phyloP scores from a whole-genome alignment of 2,329 filamentous ascomycete genomes.

The Nannizziopsis arthrosporioides region DNA sequence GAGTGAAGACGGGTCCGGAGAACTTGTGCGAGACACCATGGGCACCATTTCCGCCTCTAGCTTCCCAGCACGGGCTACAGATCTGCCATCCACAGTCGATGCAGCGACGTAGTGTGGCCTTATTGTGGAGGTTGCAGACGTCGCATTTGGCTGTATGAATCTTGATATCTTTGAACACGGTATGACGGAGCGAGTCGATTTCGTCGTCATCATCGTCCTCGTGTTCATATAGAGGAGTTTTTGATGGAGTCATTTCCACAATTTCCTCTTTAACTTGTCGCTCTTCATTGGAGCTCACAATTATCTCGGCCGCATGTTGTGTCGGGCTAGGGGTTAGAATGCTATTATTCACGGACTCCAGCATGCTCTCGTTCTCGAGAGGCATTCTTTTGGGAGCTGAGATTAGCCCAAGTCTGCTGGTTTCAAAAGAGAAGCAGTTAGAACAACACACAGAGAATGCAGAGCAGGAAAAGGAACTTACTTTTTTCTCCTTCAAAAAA shows the following conservation, averaged over 20 bases:
- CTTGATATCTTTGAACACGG: slow-evolving; percentile 20
- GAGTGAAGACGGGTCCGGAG: slow-evolving; percentile 13
- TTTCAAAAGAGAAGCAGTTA: neutral
- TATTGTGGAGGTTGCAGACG: slow-evolving; percentile 26
- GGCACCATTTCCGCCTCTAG: slow-evolving; percentile 14
- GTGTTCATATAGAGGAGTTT: neutral
- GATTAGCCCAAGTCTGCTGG: no score
- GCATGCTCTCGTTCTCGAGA: no score
- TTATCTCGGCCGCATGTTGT: neutral
- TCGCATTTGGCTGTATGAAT: slow-evolving; percentile 32
- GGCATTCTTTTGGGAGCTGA: no score
- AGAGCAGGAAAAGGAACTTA: neutral
- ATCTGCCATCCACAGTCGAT: slow-evolving; percentile 26
- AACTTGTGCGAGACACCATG: slow-evolving; percentile 16
- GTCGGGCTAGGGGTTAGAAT: neutral
- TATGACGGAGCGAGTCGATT: slow-evolving; percentile 12
- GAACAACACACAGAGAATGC: neutral
- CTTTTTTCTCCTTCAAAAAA: neutral
- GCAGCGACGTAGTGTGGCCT: slow-evolving; percentile 25
- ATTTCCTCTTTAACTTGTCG: neutral
- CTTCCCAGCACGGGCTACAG: slow-evolving; percentile 24
- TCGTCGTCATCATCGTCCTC: slow-evolving; percentile 4
- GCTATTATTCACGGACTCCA: no score
- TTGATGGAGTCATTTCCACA: neutral
- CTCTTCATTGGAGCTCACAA: neutral